phyloP scores from a whole-genome alignment of 1,284 basidiomycete genomes.

The Gymnopus androsaceus region DNA sequence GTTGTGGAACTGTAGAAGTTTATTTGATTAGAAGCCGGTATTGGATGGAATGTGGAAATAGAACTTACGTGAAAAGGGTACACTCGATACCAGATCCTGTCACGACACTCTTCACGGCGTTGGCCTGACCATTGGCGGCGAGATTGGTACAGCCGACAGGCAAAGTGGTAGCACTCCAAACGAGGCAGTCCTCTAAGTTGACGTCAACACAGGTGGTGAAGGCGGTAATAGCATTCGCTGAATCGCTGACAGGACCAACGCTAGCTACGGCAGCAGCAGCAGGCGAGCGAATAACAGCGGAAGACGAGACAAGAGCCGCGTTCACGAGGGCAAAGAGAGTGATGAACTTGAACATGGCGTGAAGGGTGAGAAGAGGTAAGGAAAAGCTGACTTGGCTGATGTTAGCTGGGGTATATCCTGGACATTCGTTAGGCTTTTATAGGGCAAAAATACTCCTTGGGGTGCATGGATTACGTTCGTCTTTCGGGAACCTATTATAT shows the following conservation, averaged over 20 bases:
- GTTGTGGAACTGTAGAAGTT: neutral
- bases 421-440: too few species aligned
- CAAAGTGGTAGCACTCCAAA: neutral
- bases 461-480: neutral
- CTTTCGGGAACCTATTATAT: too few species aligned
- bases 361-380: neutral
- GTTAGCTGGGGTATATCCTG: too few species aligned
- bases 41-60: neutral
- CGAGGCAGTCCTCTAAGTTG: neutral
- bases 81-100: neutral
- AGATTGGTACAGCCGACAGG: neutral
- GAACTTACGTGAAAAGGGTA: neutral
- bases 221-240: neutral
- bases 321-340: neutral
- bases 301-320: neutral
- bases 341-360: neutral
- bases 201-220: neutral
- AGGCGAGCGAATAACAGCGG: too few species aligned
- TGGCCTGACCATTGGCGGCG: neutral
- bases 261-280: neutral
- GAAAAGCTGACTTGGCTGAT: neutral
- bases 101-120: neutral
- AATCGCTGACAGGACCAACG: too few species aligned
- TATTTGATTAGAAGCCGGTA: too few species aligned
- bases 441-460: too few species aligned